Percentiles rank a stretch among this genome's conserved stretches.
phyloP scores from a whole-genome alignment of 805 yeast genomes.

The Candida maltosa region DNA sequence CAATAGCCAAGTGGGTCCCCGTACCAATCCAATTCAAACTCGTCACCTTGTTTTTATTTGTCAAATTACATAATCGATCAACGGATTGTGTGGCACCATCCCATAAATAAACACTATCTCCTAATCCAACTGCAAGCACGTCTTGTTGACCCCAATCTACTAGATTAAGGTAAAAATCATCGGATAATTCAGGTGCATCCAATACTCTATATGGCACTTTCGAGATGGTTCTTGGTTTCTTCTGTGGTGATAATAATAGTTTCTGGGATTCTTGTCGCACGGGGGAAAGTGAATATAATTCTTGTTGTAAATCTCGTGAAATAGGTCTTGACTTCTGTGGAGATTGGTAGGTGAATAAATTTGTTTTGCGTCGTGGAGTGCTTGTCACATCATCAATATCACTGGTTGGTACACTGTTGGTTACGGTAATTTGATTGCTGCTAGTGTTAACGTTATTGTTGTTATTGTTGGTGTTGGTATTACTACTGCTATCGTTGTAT shows the following conservation, averaged over 20 bases:
- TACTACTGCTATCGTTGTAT: too few relatives aligned
- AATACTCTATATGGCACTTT: slow-evolving; percentile 89
- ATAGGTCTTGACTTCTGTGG: slow-evolving; percentile 61
- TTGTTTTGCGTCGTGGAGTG: slow-evolving; percentile 48
- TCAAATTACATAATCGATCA: slow-evolving; percentile 69
- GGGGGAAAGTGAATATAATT: slow-evolving; percentile 77
- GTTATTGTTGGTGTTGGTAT: not conserved
- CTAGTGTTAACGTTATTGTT: not conserved
- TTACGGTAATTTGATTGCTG: slow-evolving; percentile 3
- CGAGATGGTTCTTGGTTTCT: slow-evolving; percentile 71
- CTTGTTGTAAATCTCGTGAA: slow-evolving; percentile 64
- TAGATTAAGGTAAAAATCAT: slow-evolving; percentile 87
- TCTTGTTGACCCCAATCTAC: slow-evolving; percentile 96
- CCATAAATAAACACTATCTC: slow-evolving; percentile 86
- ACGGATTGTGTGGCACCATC: slow-evolving; percentile 85
- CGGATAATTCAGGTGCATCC: slow-evolving; percentile 94
- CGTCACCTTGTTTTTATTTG: slow-evolving; percentile 66
- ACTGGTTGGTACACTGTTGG: not conserved
- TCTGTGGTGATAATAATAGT: slow-evolving; percentile 76
- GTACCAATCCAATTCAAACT: slow-evolving; percentile 91
- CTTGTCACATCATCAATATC: slow-evolving; percentile 18
- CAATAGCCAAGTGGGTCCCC: slow-evolving; percentile 92
- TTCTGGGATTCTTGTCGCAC: slow-evolving; percentile 86
- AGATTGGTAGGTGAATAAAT: slow-evolving; percentile 71
- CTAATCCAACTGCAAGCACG: slow-evolving; percentile 84